These are phyloP conservation scores for Solanum hybrid DNA, from an alignment of 305 asterid species.

Conservation along the genomic window DNA sequence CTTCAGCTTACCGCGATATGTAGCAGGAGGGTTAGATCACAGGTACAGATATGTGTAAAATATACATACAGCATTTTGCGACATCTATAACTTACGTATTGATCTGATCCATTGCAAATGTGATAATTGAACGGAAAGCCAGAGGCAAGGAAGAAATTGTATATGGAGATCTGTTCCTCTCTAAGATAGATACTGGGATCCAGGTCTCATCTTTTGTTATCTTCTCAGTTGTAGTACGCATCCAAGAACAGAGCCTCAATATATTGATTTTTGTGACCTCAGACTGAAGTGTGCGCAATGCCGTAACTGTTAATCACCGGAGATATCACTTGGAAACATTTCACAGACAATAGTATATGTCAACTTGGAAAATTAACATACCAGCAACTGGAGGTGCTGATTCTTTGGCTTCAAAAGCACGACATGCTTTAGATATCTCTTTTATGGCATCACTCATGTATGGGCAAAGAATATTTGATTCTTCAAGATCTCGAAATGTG, in stretches of 20 bases:
- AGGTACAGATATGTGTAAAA: background rate
- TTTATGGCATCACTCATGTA: slow-evolving; percentile 71
- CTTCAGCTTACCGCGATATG: background rate
- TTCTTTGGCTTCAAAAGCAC: slow-evolving; percentile 83
- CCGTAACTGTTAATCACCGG: slow-evolving; percentile 50
- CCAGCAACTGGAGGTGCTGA: slow-evolving; percentile 91
- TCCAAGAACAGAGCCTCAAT: slow-evolving; percentile 93
- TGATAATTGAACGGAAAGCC: slow-evolving; percentile 69
- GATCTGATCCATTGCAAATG: slow-evolving; percentile 84
- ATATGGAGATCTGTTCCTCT: slow-evolving; percentile 91
- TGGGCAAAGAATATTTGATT: slow-evolving; percentile 73
- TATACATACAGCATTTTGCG: background rate
- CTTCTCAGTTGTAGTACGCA: slow-evolving; percentile 81
- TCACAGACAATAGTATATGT: background rate
- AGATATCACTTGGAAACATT: background rate
- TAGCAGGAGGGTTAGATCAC: background rate
- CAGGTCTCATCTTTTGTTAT: slow-evolving; percentile 82
- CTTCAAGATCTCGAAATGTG: slow-evolving; percentile 80
- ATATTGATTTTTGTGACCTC: slow-evolving; percentile 77
- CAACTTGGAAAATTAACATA: slow-evolving; percentile 13
- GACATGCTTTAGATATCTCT: slow-evolving; percentile 75
- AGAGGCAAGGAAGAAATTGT: slow-evolving; percentile 85
- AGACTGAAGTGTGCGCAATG: slow-evolving; percentile 66
- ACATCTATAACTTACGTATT: slow-evolving; percentile 44
- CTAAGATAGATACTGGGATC: slow-evolving; percentile 84